Evolutionary conservation across 371 early-diverging fungal genomes (phyloP).

Genomic region (Smittium mucronatum): DNA sequence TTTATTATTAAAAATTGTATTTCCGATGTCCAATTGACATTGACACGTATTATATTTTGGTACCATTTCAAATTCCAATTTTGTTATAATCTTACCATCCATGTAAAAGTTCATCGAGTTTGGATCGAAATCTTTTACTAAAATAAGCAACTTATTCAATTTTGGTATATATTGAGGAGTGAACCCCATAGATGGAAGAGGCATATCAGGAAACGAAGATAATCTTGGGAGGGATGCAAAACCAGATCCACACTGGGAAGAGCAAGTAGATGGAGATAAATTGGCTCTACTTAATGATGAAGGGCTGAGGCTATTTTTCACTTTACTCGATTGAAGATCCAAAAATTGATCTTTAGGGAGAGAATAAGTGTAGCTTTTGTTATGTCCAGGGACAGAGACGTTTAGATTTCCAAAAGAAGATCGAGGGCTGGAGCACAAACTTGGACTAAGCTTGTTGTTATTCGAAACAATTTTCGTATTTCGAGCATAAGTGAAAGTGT

Average conservation of each 20-base stretch:
- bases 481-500: slow-evolving; percentile 18
- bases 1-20: not conserved
- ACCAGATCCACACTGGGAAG: too few relatives aligned
- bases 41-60: slow-evolving; percentile 1
- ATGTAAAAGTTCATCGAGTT: not conserved
- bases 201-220: not conserved
- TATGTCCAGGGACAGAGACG: too few relatives aligned
- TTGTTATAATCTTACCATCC: not conserved
- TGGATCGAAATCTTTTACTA: slow-evolving; percentile 8
- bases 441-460: too few relatives aligned
- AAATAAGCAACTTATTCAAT: not conserved
- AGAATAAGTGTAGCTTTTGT: too few relatives aligned
- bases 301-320: too few relatives aligned
- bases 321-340: too few relatives aligned
- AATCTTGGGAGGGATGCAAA: not conserved
- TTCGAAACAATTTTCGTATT: too few relatives aligned
- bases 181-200: not conserved
- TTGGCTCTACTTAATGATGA: too few relatives aligned
- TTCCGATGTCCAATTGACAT: not conserved
- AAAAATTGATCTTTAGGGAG: too few relatives aligned
- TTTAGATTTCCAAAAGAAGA: too few relatives aligned
- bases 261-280: too few relatives aligned
- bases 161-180: not conserved
- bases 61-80: not conserved
- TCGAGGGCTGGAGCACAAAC: too few relatives aligned